These are phyloP conservation scores for Draba incana DNA, from an alignment of 345 rosid genomes.

Conservation along the genomic window DNA sequence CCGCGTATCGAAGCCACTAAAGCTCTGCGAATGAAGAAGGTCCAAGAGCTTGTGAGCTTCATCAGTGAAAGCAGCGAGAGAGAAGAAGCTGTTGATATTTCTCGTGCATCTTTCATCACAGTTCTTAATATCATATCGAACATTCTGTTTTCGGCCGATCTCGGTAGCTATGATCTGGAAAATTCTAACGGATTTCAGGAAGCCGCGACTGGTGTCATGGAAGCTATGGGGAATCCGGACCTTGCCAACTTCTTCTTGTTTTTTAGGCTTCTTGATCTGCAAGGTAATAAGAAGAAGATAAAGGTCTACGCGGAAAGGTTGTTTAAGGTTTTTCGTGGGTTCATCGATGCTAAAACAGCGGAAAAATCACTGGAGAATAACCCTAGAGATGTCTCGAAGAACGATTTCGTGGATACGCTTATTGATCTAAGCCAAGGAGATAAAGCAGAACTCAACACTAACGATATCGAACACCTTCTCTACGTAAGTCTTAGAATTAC, in stretches of 20 bases:
- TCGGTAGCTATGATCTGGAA: conserved; percentile 16
- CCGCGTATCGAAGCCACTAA: conserved; percentile 25
- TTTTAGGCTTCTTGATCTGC: conserved; percentile 28
- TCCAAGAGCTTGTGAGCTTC: conserved; percentile 30
- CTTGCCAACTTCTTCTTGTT: conserved; percentile 29
- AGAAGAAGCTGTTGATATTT: conserved; percentile 30
- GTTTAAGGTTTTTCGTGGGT: conserved; percentile 22
- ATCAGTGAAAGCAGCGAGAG: conserved; percentile 24
- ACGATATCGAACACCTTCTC: conserved; percentile 26
- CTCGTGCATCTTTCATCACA: conserved; percentile 31
- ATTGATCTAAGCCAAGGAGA: conserved; percentile 23
- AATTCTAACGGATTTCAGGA: conserved; percentile 16
- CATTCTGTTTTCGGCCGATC: conserved; percentile 27
- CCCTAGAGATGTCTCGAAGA: neutral
- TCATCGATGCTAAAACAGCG: conserved; percentile 34
- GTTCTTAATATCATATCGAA: conserved; percentile 34
- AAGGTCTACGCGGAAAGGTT: conserved; percentile 6
- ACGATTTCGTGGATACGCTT: conserved; percentile 28
- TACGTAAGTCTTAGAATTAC: conserved; percentile 16
- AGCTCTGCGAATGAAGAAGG: conserved; percentile 19
- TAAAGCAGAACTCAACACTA: conserved; percentile 18
- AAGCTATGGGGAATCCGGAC: conserved; percentile 21
- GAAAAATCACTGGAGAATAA: conserved; percentile 1
- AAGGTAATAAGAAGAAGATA: conserved; percentile 28
- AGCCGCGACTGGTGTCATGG: conserved; percentile 4